Conservation (phyloP, 2,329 filamentous ascomycete genomes). For the Emydomyces testavorans region DNA sequence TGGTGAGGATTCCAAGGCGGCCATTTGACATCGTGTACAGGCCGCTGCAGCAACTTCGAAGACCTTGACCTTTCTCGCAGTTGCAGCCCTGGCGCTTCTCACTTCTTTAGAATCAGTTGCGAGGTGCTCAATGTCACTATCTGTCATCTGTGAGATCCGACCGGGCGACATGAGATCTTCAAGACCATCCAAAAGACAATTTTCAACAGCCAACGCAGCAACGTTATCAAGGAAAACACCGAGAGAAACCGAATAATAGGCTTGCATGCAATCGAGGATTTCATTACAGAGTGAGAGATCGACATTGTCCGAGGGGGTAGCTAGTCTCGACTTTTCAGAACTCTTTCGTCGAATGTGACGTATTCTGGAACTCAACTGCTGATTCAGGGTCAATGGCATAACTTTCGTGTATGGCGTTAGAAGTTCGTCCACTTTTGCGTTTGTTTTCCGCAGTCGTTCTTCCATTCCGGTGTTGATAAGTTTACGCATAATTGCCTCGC, state of each 20-base stretch:
- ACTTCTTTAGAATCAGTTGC: conserved; percentile 20
- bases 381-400: conserved; percentile 17
- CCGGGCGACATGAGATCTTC: conserved; percentile 26
- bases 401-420: conserved; percentile 17
- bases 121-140: conserved; percentile 19
- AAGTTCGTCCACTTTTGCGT: conserved; percentile 19
- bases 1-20: conserved; percentile 14
- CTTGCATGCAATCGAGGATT: conserved; percentile 19
- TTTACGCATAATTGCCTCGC: conserved; percentile 18
- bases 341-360: conserved; percentile 10
- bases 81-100: conserved; percentile 7
- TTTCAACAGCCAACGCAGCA: conserved; percentile 29
- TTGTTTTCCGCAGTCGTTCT: conserved; percentile 15
- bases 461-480: conserved; percentile 17
- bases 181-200: conserved; percentile 29
- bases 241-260: conserved; percentile 22
- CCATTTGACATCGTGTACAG: conserved; percentile 18
- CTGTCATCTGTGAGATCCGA: conserved; percentile 25
- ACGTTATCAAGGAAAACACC: conserved; percentile 31
- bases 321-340: conserved; percentile 3
- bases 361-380: conserved; percentile 11
- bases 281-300: conserved; percentile 14
- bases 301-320: background rate
- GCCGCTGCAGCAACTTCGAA: conserved; percentile 15
- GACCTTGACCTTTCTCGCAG: conserved; percentile 14